Base-by-base conservation (phyloP, 768 basidiomycete species). In the Suillus subalutaceus region DNA sequence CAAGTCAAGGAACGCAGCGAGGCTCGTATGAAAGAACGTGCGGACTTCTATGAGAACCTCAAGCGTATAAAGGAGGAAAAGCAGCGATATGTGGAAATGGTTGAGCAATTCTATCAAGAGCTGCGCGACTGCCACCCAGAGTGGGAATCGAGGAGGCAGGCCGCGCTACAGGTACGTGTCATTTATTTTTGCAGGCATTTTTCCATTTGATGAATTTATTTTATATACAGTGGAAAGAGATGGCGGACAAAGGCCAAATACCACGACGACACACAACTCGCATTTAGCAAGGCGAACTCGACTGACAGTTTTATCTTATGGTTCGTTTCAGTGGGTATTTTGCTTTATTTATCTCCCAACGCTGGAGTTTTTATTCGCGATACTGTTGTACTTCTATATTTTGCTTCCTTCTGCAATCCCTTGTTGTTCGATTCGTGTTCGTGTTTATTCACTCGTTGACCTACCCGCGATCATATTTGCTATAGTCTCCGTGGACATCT, bases 121-220 rank as follows among this genome's bases (percentile, higher is more conserved):
- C 79, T 90, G 65, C 79, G 85, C 64, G 78, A 82, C 48, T 74
- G 79, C 63, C 87, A 85, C 70, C 89, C 90, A 44, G 89, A 89
- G 66, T 88, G 89, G 85, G 83, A 85, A 67, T 80, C 79, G 26
- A 82, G 90, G 63, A 81, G 81, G 72, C 80, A 81, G 70, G 83
- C 82, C 63, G 81, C 81, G 4, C 78, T 85, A 67, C 79, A 83
- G 79, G 89, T 88, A 67, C 66, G 79, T 60, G 7, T 20, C 5
- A n/a, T 63, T 63, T 23, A 59, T 63, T 32, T 30, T 20, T n/a
- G 46, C 59, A 18, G 61, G 44, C 20, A 59, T 48, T 23, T 37
- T 30, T 35, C 41, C 38, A 40, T 66, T 67, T 71, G 26, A 72
- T 26, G 23, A 1, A 30, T 46, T 68, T 57, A 18, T 66, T 38